These are phyloP conservation scores for Scolecobasidium constrictum DNA, from an alignment of 2,329 filamentous ascomycete genomes.

Conservation along the genomic window DNA sequence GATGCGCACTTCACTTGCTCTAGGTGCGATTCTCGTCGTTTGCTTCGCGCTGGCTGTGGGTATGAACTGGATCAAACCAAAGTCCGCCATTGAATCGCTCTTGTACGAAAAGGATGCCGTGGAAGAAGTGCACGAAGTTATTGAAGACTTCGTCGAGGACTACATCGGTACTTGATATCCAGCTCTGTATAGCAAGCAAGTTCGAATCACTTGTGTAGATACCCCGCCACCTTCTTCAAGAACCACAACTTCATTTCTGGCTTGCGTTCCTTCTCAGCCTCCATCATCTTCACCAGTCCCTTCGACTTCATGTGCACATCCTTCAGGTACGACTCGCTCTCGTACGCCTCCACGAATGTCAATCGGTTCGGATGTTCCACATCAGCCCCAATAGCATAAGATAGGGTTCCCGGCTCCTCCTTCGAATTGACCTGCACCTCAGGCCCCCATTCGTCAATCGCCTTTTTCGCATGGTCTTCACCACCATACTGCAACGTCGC, in stretches of 20 bases:
- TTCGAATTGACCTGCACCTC: background rate
- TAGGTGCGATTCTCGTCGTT: background rate
- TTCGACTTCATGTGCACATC: background rate
- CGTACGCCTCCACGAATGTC: slow-evolving; percentile 1
- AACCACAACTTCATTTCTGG: background rate
- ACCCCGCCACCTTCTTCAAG: background rate
- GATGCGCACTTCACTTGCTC: background rate
- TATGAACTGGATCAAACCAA: background rate
- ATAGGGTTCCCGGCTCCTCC: background rate
- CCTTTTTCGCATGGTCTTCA: background rate
- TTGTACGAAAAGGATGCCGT: background rate
- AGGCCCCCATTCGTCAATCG: background rate
- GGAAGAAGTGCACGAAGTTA: background rate
- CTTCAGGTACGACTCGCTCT: background rate
- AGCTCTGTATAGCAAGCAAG: background rate
- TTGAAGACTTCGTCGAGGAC: background rate
- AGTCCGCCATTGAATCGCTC: background rate
- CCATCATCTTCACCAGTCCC: background rate
- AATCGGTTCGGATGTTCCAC: background rate
- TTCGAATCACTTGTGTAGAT: background rate
- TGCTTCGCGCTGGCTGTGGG: background rate
- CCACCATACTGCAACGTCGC: background rate
- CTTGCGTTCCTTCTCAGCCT: background rate
- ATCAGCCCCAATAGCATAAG: background rate
- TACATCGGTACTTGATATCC: background rate